phyloP scores from a whole-genome alignment of 2,329 filamentous ascomycete species.

The Cercospora sp. region DNA sequence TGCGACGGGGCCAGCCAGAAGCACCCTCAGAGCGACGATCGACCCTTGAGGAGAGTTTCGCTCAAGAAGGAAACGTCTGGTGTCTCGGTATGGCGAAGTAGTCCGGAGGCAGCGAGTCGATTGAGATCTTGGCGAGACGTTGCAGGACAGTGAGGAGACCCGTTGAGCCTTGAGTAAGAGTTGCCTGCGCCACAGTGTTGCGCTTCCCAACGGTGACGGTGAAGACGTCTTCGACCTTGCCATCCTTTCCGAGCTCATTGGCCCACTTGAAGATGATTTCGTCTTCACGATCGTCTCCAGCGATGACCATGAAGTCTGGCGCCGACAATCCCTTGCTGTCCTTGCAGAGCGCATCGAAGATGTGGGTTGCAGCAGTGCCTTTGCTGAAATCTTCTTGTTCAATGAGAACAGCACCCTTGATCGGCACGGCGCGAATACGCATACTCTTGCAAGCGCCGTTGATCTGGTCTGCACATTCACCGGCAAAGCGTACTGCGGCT shows the following conservation, averaged over 20 bases:
- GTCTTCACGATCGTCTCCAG: constrained; percentile 89
- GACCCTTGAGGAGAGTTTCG: not conserved
- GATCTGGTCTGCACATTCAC: constrained; percentile 90
- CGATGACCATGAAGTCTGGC: constrained; percentile 84
- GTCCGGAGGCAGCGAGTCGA: constrained; percentile 30
- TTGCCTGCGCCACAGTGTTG: constrained; percentile 84
- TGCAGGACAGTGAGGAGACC: constrained; percentile 54
- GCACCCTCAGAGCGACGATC: not conserved
- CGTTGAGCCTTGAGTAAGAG: constrained; percentile 86
- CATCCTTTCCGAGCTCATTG: constrained; percentile 67
- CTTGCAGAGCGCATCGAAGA: constrained; percentile 57
- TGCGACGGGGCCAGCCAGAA: not conserved
- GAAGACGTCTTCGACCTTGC: constrained; percentile 59
- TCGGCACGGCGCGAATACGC: constrained; percentile 77
- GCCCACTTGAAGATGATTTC: constrained; percentile 95
- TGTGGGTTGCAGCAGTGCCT: constrained; percentile 73
- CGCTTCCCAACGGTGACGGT: constrained; percentile 85
- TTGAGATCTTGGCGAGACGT: constrained; percentile 38
- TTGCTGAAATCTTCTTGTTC: constrained; percentile 88
- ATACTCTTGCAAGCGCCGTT: constrained; percentile 88
- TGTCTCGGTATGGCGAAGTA: constrained; percentile 34
- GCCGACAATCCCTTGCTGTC: constrained; percentile 31
- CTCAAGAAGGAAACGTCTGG: constrained; percentile 27
- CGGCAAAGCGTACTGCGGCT: constrained; percentile 74
- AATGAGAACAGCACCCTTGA: constrained; percentile 75